Percentiles rank a stretch among this genome's conserved stretches.
phyloP scores from a whole-genome alignment of 1,284 basidiomycete genomes.

The Anthracocystis panici-leucophaei region DNA sequence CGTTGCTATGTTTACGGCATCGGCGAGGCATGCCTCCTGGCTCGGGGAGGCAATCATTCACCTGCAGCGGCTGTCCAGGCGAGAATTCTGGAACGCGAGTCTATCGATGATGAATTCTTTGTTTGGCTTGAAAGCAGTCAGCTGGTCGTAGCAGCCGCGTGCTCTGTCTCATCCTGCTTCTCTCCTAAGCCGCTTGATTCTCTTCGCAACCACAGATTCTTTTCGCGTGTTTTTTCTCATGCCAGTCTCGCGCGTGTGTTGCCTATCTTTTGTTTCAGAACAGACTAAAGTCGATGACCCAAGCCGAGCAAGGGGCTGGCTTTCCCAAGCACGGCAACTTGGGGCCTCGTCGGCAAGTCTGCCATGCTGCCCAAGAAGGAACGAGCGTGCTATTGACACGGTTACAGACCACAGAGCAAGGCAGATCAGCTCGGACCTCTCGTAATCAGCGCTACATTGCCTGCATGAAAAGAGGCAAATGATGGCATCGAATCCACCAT shows the following conservation, averaged over 20 bases:
- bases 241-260: background rate
- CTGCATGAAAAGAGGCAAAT: background rate
- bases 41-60: conserved; percentile 1
- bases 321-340: no score
- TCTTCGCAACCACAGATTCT: background rate
- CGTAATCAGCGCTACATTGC: background rate
- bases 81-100: conserved; percentile 13
- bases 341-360: no score
- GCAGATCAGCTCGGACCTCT: background rate
- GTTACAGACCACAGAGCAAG: no score
- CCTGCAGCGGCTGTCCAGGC: conserved; percentile 6
- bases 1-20: background rate
- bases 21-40: conserved; percentile 6
- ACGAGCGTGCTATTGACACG: no score
- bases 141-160: conserved; percentile 1
- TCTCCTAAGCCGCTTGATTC: background rate
- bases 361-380: no score
- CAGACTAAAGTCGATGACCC: no score
- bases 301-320: no score
- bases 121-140: background rate
- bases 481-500: conserved; percentile 5
- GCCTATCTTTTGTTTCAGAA: no score
- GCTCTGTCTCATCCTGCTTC: background rate
- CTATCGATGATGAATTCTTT: conserved; percentile 4
- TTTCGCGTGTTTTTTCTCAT: background rate